These are phyloP conservation scores for Oryza glaberrima DNA, from an alignment of 176 grass and related monocot species.

Conservation along the genomic window DNA sequence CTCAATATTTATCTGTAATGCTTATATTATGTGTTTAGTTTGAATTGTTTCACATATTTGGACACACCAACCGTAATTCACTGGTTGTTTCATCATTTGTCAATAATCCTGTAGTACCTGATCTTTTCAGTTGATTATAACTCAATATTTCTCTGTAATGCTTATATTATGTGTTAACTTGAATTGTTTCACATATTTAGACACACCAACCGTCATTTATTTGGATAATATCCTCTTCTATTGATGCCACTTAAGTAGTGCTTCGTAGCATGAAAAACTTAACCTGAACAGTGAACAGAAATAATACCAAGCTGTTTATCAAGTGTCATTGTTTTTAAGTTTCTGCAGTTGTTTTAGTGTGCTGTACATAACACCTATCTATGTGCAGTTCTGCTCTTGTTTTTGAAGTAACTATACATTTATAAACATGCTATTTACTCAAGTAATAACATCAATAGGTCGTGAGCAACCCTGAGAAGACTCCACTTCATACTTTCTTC, in stretches of 20 bases:
- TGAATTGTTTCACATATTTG: neutral
- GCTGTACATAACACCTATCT: conserved; percentile 4
- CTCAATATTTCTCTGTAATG: neutral
- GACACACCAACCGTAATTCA: neutral
- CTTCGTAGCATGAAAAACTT: neutral
- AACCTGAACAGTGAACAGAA: neutral
- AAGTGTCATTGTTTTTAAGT: neutral
- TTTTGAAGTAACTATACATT: neutral
- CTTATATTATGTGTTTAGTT: neutral
- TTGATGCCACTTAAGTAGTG: neutral
- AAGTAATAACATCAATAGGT: conserved; percentile 59
- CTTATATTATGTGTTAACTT: neutral
- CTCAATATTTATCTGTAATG: neutral
- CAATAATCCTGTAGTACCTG: neutral
- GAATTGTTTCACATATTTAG: neutral
- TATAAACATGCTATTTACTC: neutral
- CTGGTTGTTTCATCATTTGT: neutral
- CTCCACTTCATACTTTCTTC: conserved; percentile 95
- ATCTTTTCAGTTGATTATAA: neutral
- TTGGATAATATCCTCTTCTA: neutral
- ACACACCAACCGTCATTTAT: neutral
- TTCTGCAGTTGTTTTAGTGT: neutral
- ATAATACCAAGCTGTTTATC: neutral
- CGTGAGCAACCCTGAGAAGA: conserved; percentile 96
- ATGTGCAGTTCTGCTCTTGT: neutral